Percentiles rank a stretch among this genome's conserved stretches.
Conservation (phyloP, 2,329 filamentous ascomycete genomes). For the Thielaviopsis cerberus region DNA sequence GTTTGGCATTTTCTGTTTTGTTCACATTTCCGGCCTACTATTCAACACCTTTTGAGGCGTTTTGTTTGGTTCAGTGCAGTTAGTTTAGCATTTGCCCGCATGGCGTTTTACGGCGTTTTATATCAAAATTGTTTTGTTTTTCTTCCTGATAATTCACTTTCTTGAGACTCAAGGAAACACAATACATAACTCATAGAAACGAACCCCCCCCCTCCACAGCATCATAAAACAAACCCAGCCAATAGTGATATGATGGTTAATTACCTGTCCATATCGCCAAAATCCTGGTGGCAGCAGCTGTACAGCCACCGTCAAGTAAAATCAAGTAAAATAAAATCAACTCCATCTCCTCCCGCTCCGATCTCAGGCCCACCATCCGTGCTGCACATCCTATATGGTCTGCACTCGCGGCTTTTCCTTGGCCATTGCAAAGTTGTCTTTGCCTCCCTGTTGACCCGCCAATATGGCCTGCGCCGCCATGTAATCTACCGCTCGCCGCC, state of each 20-base stretch:
- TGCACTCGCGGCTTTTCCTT: constrained; percentile 6
- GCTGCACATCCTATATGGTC: constrained; percentile 4
- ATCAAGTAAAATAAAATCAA: background rate
- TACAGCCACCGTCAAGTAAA: background rate
- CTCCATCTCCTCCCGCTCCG: background rate
- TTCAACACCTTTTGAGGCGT: background rate
- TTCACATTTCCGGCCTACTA: background rate
- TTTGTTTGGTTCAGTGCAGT: background rate
- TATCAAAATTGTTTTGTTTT: background rate
- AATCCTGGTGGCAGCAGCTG: background rate
- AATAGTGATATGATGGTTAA: background rate
- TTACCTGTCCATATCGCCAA: background rate
- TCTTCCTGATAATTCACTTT: background rate
- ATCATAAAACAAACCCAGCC: background rate
- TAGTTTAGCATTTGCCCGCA: background rate
- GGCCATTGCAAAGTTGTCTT: background rate
- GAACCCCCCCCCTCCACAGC: too few species aligned
- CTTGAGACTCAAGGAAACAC: background rate
- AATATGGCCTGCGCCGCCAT: constrained; percentile 15
- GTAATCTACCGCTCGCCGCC: constrained; percentile 27
- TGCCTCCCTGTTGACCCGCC: background rate
- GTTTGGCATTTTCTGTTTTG: background rate
- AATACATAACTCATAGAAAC: background rate
- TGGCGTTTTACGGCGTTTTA: background rate
- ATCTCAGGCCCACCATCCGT: background rate